These are phyloP conservation scores for Aspergillus latus DNA, from an alignment of 2,329 filamentous ascomycete species.

Conservation along the genomic window DNA sequence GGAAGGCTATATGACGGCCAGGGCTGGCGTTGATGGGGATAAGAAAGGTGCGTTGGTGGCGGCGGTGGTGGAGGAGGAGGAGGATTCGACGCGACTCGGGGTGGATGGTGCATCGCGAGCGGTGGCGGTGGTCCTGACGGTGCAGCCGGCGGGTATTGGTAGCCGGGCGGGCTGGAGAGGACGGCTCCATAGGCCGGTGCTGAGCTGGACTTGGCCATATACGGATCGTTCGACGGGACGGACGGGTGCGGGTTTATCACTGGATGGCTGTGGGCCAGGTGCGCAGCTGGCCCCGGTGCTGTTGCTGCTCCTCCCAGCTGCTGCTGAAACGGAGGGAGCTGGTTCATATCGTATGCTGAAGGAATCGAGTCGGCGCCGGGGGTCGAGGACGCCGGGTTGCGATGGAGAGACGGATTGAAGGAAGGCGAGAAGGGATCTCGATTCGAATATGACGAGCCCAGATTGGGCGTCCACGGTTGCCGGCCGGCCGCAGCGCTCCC, in stretches of 20 bases:
- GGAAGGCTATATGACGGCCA: slow-evolving; percentile 59
- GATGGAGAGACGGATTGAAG: slow-evolving; percentile 51
- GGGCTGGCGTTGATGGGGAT: slow-evolving; percentile 41
- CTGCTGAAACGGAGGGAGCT: slow-evolving; percentile 62
- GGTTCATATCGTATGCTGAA: slow-evolving; percentile 66
- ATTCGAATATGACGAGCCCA: slow-evolving; percentile 42
- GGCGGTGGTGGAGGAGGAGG: slow-evolving; percentile 29
- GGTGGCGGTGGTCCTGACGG: slow-evolving; percentile 37
- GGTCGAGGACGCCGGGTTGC: slow-evolving; percentile 59
- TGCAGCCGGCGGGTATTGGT: slow-evolving; percentile 41
- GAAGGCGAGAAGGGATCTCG: slow-evolving; percentile 60
- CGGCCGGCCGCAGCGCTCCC: slow-evolving; percentile 49
- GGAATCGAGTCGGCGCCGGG: slow-evolving; percentile 63
- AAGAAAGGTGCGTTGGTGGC: not conserved
- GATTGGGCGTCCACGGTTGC: slow-evolving; percentile 44
- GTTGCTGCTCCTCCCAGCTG: slow-evolving; percentile 52
- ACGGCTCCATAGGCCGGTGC: slow-evolving; percentile 45
- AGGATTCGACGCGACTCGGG: slow-evolving; percentile 45
- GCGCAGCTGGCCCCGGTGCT: slow-evolving; percentile 50
- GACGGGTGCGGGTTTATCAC: slow-evolving; percentile 54
- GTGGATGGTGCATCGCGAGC: slow-evolving; percentile 46
- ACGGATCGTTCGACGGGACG: slow-evolving; percentile 60
- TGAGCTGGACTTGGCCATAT: slow-evolving; percentile 52
- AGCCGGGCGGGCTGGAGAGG: slow-evolving; percentile 47
- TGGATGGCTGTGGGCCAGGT: slow-evolving; percentile 40